Base-by-base conservation (phyloP, 164 flowering plant species). In the Sedum album region DNA sequence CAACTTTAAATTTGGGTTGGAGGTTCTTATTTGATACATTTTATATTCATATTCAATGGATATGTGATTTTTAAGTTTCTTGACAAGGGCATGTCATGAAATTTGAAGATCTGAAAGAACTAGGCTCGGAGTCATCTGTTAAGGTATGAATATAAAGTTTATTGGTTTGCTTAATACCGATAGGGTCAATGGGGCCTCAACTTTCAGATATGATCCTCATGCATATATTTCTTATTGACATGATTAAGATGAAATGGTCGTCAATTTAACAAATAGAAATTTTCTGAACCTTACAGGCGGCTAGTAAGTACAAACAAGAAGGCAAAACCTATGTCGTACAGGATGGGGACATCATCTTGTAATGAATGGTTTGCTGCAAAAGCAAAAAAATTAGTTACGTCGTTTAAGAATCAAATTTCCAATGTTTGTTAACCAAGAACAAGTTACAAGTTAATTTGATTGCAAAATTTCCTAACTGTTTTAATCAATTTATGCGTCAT, bases 281-380 rank as follows among this genome's bases (percentile, higher is more conserved):
- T 21, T 25, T 67, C 60, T 66, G n/a, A 20, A 28, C 66, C 36
- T 6, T 35, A 28, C 80, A 95, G 99, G 97, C 96, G 72, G 90
- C 86, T 49, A 97, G 99, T 30, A 95, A 95, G 76, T 95, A 95
- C 70, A 79, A 70, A 67, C 99, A 95, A 74, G 99, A 95, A 69
- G 99, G 99, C 60, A 93, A 93, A 78, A 88, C 91, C 0, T 95
- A 92, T 42, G 86, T 95, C 28, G 99, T 95, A 31, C 97, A 88
- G 77, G 99, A 95, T 75, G 97, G 84, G 49, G 99, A 95, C 73
- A 74, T 95, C 7, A 95, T 95, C 70, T 95, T n/a, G n/a, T n/a
- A 21, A 53, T 3, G 28, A 23, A 33, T 26, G 18, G 3, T 26
- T 57, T 11, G 62, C 33, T 28, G 8, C 23, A 28, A 28, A 55